Base-by-base conservation (phyloP, 176 grass and related monocot genomes). In the Paspalum vaginatum region DNA sequence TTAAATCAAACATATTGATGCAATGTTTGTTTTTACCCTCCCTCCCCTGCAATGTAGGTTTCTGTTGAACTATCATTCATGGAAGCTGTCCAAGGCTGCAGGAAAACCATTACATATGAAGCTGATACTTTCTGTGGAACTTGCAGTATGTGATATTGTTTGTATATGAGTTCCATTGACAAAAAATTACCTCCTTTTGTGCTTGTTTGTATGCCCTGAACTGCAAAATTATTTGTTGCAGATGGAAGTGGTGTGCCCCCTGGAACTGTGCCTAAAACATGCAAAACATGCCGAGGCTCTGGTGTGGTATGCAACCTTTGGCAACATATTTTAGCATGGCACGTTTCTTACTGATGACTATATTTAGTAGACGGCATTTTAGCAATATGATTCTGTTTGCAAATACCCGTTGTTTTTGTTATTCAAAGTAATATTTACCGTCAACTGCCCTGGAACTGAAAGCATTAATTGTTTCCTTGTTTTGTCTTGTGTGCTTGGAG, bases 31-130 rank as follows among this genome's bases (percentile, higher is more conserved):
- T 85, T 76, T 15, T 32, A 32, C 32, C 2, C 73, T 57, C 68
- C 11, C 74, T 73, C 26, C 12, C 17, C 20, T 48, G 46, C 65
- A 61, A 56, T 87, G 32, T 83, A 98, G 95, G 79, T 91, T 91
- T 81, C 92, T 87, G 78, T 95, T 56, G 92, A 98, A 82, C 38
- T 98, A 53, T 95, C 90, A 79, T 98, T 98, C 71, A 98, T 95
- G 90, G 96, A 98, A 93, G 92, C 96, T 78, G 88, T 98, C 24
- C 90, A 95, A 89, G 96, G 96, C 52, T 98, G 96, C 85, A 90
- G 90, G 24, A 98, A 98, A 85, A 91, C 79, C 17, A 78, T 98
- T 79, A 87, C 81, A 67, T 98, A 94, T 20, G 90, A 95, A 77
- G 86, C 90, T 52, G 86, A 89, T 81, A 75, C 92, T 70, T 73